These are phyloP conservation scores for Mycena kentingensis DNA, from an alignment of 768 basidiomycete genomes.

Conservation along the genomic window DNA sequence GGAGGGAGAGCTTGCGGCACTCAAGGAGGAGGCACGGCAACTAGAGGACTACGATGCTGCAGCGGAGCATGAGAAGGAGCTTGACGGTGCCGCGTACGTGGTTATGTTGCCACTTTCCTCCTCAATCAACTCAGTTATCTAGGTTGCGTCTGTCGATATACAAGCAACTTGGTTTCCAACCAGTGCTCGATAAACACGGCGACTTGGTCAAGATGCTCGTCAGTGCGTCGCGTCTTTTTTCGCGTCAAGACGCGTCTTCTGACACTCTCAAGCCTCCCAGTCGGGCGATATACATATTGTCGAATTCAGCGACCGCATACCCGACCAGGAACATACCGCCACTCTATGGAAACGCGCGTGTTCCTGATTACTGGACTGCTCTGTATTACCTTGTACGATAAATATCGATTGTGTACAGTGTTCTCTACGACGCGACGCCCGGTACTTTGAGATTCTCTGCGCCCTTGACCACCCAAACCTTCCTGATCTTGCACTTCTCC, in stretches of 20 bases:
- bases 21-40: conserved; percentile 63
- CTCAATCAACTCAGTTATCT: conserved; percentile 9
- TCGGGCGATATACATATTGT: conserved; percentile 49
- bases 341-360: conserved; percentile 48
- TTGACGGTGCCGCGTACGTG: conserved; percentile 70
- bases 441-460: conserved; percentile 32
- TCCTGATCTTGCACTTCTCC: conserved; percentile 73
- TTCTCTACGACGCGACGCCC: too few relatives aligned
- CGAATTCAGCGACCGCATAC: conserved; percentile 37
- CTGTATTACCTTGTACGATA: too few relatives aligned
- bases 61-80: conserved; percentile 65
- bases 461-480: conserved; percentile 76
- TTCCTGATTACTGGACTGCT: conserved; percentile 33
- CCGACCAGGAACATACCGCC: conserved; percentile 41
- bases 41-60: conserved; percentile 75
- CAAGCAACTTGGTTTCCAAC: conserved; percentile 72
- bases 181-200: conserved; percentile 57
- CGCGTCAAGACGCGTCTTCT: background rate
- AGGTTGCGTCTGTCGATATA: conserved; percentile 72
- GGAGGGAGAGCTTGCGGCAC: conserved; percentile 66
- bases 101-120: background rate
- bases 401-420: background rate
- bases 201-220: conserved; percentile 63
- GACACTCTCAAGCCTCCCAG: conserved; percentile 42
- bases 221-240: conserved; percentile 45